Evolutionary conservation across 306 rosid genomes (phyloP).

Genomic region (Argentina anserina): DNA sequence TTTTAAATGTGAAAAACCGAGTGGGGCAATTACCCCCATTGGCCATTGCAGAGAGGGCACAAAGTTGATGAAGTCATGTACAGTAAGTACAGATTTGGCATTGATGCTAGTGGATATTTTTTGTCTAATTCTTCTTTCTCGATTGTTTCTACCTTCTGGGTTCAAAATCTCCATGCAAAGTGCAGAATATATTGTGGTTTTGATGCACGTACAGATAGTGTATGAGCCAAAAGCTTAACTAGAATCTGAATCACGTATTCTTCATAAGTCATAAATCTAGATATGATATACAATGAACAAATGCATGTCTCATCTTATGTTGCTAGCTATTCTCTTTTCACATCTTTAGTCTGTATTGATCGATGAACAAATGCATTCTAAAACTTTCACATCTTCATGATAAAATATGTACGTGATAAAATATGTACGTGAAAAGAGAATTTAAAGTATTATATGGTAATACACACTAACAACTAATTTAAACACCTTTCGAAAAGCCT

Average conservation of each 20-base stretch:
- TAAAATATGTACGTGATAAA: too few species aligned
- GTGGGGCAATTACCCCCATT: too few species aligned
- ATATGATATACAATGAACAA: not conserved
- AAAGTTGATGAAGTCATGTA: not conserved
- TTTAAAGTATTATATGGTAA: too few species aligned
- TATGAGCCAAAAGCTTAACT: not conserved
- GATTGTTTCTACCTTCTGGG: not conserved
- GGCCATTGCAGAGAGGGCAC: too few species aligned
- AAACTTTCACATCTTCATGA: too few species aligned
- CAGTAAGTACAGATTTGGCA: constrained; percentile 7
- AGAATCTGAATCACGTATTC: not conserved
- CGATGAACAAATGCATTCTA: too few species aligned
- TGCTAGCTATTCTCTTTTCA: not conserved
- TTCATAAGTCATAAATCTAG: not conserved
- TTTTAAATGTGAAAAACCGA: too few species aligned
- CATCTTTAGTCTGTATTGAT: too few species aligned
- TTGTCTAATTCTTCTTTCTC: not conserved
- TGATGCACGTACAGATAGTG: not conserved
- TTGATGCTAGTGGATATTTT: constrained; percentile 8
- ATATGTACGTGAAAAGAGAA: too few species aligned
- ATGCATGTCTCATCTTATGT: not conserved
- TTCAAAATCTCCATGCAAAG: not conserved
- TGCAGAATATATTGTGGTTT: not conserved
- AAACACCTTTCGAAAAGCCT: too few species aligned
- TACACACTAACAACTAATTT: too few species aligned